These are phyloP conservation scores for Epicoccum sorghinum DNA, from an alignment of 2,329 filamentous ascomycete species.

Conservation along the genomic window DNA sequence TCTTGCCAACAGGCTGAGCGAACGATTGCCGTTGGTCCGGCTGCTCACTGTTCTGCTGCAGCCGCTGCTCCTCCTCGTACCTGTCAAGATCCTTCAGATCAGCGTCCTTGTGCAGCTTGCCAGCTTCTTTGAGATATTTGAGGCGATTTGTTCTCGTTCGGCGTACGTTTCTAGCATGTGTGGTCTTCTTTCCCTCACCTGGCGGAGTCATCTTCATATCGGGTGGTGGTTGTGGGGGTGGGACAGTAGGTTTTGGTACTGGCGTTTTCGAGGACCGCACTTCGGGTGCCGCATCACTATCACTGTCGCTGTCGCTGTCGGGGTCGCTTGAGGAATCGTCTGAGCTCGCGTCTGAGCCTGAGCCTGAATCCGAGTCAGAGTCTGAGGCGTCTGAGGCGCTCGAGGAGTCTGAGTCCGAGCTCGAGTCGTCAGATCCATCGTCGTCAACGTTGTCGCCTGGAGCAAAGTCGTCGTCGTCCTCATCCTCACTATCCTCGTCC, in stretches of 20 bases:
- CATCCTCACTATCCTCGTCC: constrained; percentile 26
- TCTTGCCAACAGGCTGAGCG: constrained; percentile 23
- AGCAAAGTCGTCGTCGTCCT: constrained; percentile 39
- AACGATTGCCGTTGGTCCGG: constrained; percentile 14
- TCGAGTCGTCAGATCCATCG: constrained; percentile 19
- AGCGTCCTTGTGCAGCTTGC: constrained; percentile 58
- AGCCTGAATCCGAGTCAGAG: constrained; percentile 38
- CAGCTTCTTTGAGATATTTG: constrained; percentile 59
- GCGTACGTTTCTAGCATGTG: constrained; percentile 62
- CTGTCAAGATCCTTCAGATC: constrained; percentile 57
- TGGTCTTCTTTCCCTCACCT: constrained; percentile 57
- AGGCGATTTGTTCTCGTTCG: constrained; percentile 58
- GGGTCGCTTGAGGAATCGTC: constrained; percentile 34
- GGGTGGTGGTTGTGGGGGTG: neutral
- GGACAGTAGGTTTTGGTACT: constrained; percentile 2
- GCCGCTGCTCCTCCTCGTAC: constrained; percentile 49
- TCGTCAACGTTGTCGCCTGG: constrained; percentile 21
- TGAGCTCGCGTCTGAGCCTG: constrained; percentile 35
- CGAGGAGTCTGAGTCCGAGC: constrained; percentile 29
- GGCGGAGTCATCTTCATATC: constrained; percentile 45
- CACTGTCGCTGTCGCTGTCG: constrained; percentile 50
- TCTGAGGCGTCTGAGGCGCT: constrained; percentile 29
- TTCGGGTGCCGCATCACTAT: constrained; percentile 37
- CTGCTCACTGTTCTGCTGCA: neutral
- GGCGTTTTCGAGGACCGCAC: constrained; percentile 29